Evolutionary conservation across 805 yeast species (phyloP).

Genomic region (Cyberlindnera mississippiensis): DNA sequence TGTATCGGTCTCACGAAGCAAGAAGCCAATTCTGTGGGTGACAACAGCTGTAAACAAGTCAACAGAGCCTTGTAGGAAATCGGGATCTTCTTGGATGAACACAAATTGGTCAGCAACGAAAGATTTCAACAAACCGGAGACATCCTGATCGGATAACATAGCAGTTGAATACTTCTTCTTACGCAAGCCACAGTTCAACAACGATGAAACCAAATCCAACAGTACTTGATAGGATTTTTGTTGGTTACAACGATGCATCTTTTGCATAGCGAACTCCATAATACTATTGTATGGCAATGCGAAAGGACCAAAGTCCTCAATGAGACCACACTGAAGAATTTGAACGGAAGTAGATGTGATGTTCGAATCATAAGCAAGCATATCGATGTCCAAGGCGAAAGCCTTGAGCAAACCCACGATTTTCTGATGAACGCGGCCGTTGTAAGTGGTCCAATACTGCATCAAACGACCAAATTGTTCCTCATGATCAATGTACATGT

Average conservation of each 20-base stretch:
- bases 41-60: conserved; percentile 48
- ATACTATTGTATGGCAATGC: conserved; percentile 43
- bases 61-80: conserved; percentile 48
- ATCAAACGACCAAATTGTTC: conserved; percentile 18
- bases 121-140: conserved; percentile 15
- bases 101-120: conserved; percentile 17
- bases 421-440: conserved; percentile 11
- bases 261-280: conserved; percentile 33
- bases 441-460: conserved; percentile 24
- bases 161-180: conserved; percentile 1
- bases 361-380: conserved; percentile 39
- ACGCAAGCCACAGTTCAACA: conserved; percentile 20
- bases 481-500: conserved; percentile 34
- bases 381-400: conserved; percentile 38
- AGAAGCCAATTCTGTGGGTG: conserved; percentile 45
- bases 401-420: conserved; percentile 30
- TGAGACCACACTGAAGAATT: conserved; percentile 59
- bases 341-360: conserved; percentile 61
- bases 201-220: conserved; percentile 18
- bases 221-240: conserved; percentile 25
- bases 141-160: conserved; percentile 11
- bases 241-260: conserved; percentile 6
- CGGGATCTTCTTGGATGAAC: conserved; percentile 50
- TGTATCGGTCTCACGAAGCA: conserved; percentile 34
- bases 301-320: conserved; percentile 69